These are phyloP conservation scores for Chrysochromulina tobinii DNA, from an alignment of 78 protist genomes.

Conservation along the genomic window DNA sequence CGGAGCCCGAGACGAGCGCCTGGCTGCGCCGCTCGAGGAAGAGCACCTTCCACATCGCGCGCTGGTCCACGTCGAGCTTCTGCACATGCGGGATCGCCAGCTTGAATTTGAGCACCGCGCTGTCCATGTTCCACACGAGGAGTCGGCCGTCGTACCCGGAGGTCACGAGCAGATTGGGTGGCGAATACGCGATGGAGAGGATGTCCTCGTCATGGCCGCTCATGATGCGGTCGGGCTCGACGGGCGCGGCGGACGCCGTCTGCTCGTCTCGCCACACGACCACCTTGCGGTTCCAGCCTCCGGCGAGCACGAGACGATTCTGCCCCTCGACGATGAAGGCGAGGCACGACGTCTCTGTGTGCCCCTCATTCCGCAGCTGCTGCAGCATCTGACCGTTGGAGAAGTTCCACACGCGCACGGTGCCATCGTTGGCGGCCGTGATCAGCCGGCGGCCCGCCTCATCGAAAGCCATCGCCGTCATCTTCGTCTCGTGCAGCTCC, in stretches of 20 bases:
- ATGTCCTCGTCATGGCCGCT: neutral
- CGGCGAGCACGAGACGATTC: neutral
- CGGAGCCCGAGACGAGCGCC: neutral
- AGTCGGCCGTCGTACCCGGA: neutral
- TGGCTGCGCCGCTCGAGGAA: too few relatives aligned
- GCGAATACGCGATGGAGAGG: neutral
- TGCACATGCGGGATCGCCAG: too few relatives aligned
- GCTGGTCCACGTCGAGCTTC: too few relatives aligned
- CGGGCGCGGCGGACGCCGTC: neutral
- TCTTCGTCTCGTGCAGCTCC: neutral
- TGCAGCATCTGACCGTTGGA: neutral
- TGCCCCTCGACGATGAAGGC: too few relatives aligned
- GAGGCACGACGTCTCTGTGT: too few relatives aligned
- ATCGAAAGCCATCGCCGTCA: neutral
- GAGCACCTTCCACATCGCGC: too few relatives aligned
- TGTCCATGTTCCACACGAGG: neutral
- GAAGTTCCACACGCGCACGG: conserved; percentile 17
- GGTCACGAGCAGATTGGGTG: neutral
- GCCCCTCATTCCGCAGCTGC: too few relatives aligned
- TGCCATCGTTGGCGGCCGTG: neutral
- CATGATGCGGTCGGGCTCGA: neutral
- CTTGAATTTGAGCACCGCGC: too few relatives aligned
- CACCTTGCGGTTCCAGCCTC: neutral
- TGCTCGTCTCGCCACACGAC: neutral
- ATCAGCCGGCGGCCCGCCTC: neutral